Conservation (phyloP, 495 filamentous ascomycete genomes). For the Neurospora sp. region DNA sequence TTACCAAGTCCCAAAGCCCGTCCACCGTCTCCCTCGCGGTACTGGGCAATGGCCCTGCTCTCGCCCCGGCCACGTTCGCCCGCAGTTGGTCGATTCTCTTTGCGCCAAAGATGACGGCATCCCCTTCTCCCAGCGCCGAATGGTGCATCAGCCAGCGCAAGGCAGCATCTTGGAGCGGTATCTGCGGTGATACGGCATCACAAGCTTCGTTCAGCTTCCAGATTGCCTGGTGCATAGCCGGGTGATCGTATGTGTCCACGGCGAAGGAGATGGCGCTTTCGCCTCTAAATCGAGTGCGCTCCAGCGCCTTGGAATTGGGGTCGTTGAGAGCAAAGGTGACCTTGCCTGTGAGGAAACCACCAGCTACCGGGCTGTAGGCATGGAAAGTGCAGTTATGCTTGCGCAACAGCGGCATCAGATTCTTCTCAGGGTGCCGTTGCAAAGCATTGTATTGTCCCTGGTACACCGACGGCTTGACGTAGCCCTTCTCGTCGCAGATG, state of each 20-base stretch:
- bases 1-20: not conserved
- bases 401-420: constrained; percentile 34
- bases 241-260: constrained; percentile 32
- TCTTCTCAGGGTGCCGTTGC: constrained; percentile 27
- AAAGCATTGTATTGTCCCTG: constrained; percentile 40
- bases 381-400: constrained; percentile 32
- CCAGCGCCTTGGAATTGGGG: constrained; percentile 21
- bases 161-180: constrained; percentile 28
- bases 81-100: constrained; percentile 8
- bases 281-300: constrained; percentile 17
- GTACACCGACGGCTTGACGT: constrained; percentile 37
- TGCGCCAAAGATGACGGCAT: constrained; percentile 46
- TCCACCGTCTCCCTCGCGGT: not conserved
- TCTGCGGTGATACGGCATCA: not conserved
- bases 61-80: constrained; percentile 1
- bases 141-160: constrained; percentile 48
- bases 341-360: constrained; percentile 19
- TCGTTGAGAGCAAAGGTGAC: constrained; percentile 14
- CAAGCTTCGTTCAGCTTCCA: constrained; percentile 30
- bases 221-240: constrained; percentile 25
- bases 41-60: not conserved
- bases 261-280: constrained; percentile 23
- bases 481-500: constrained; percentile 33
- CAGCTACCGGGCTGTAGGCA: constrained; percentile 25
- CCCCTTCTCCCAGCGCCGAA: constrained; percentile 36